Evolutionary conservation across 768 basidiomycete species (phyloP), one percentile per base, ranked within the genome.

Genomic region (Pisolithus tinctorius): DNA sequence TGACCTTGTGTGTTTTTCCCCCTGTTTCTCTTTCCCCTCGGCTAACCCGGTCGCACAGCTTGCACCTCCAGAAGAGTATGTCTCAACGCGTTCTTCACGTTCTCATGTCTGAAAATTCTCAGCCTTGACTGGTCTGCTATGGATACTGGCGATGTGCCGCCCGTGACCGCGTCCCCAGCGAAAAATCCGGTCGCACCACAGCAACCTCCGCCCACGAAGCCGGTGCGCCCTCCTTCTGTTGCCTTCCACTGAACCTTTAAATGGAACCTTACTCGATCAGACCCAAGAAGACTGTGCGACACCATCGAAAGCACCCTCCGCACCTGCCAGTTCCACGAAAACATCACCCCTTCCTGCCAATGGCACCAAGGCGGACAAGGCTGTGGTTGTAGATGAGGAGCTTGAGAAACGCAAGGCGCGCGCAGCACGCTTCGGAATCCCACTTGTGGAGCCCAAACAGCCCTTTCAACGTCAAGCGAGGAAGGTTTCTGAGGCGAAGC

Each of bases 351-450:
- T 37, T 40, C 6, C 54, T 37, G 25, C 54, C 16, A 14, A 49
- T 20, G n/a, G 38, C 4, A 45, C 50, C 2, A 26, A 54, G 3
- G 30, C 56, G 8, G 52, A 41, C 27, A 4, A 48, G 20, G 31
- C 54, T 11, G 26, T 55, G 9, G 40, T 56, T 46, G 8, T 62
- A 4, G 81, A 83, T 52, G 51, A 66, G 25, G 84, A 86, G 48
- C 64, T 73, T 9, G 82, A 77, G 56, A 82, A 74, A 58, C 79
- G 81, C 48, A 79, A 70, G 60, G 70, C 74, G 40, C 80, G 86
- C 39, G 84, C 85, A 5, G 82, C 73, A 16, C 80, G 86, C n/a
- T 87, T 88, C 56, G 82, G 82, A 30, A 80, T 84, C n/a, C 77
- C 82, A 4, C 59, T 84, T 7, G 77, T 84, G 8, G 71, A 72